These are phyloP conservation scores for Phaeodactylum tricornutum DNA, from an alignment of 108 stramenopile species.

Conservation along the genomic window DNA sequence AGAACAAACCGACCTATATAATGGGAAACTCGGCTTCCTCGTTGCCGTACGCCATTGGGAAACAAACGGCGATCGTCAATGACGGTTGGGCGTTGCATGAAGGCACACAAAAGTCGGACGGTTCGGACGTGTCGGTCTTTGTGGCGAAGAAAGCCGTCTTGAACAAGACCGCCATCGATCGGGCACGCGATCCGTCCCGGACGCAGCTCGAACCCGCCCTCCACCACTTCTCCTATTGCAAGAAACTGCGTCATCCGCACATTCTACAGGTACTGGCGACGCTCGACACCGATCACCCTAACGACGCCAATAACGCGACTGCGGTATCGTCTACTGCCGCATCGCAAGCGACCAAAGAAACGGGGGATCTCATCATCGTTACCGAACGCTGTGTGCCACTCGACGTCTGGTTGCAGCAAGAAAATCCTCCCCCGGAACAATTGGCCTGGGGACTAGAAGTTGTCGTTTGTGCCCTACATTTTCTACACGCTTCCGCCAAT, in stretches of 20 bases:
- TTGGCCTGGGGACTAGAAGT: conserved; percentile 75
- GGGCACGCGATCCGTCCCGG: conserved; percentile 15
- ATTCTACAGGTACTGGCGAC: conserved; percentile 69
- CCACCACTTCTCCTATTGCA: conserved; percentile 69
- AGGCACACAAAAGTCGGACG: conserved; percentile 41
- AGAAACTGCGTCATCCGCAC: conserved; percentile 67
- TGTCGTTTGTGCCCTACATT: conserved; percentile 56
- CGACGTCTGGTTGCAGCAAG: conserved; percentile 40
- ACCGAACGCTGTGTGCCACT: conserved; percentile 64
- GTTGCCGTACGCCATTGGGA: conserved; percentile 64
- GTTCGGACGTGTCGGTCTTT: conserved; percentile 51
- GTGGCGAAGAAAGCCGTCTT: conserved; percentile 56
- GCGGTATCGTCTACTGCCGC: conserved; percentile 13
- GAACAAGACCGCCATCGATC: conserved; percentile 31
- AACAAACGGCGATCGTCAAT: conserved; percentile 39
- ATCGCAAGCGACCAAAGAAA: conserved; percentile 15
- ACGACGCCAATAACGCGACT: conserved; percentile 15
- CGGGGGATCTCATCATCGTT: conserved; percentile 71
- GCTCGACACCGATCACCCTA: conserved; percentile 74
- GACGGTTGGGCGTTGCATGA: conserved; percentile 72
- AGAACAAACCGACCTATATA: too few species aligned
- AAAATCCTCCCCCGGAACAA: conserved; percentile 29
- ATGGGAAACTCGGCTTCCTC: conserved; percentile 71
- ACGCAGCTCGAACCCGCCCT: conserved; percentile 62
- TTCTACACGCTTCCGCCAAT: conserved; percentile 69